Base-by-base conservation (phyloP, 768 basidiomycete species). In the Boletales sp. region DNA sequence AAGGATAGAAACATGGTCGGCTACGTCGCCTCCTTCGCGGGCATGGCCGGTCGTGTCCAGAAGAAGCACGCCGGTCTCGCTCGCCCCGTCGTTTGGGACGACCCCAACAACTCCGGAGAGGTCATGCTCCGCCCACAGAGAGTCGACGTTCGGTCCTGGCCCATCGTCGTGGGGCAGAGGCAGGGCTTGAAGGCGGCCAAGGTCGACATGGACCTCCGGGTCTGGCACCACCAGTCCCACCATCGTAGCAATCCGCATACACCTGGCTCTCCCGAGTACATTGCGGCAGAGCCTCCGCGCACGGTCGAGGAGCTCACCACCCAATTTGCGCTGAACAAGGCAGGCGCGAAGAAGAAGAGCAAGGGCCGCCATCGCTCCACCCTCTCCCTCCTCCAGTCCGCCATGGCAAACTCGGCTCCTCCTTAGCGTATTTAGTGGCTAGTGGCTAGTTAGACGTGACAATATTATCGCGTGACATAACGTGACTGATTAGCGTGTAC, bases 191-290 rank as follows among this genome's bases (percentile, higher is more conserved):
- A 72, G 62, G 69, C 58, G 5, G 68, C 71, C 33, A 63, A 44
- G 14, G 35, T 83, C 35, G 55, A 56, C 0, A 51, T 70, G 37
- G 48, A 62, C 11, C 61, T 76, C 32, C 53, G 58, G 50, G 57
- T 72, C 54, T 63, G 61, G 53, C 58, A 59, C 9, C 49, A 50
- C 31, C 50, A 60, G 38, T 60, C 66, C 15, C 73, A 73, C 57
- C 55, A 41, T 25, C 64, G 58, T 55, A 64, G 64, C 41, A 83
- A 83, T 56, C 73, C 78, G 0, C 66, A 78, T 55, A 49, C 54
- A 2, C 77, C 76, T n/a, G 82, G 83, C 8, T 76, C 76, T 43
- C 64, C 50, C 37, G 73, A 74, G 37, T 84, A 83, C 62, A 71
- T 77, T 21, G 46, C 65, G 15, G 61, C 66, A 32, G 66, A 66